Conservation (phyloP, 306 rosid species). For the Castanea crenata region DNA sequence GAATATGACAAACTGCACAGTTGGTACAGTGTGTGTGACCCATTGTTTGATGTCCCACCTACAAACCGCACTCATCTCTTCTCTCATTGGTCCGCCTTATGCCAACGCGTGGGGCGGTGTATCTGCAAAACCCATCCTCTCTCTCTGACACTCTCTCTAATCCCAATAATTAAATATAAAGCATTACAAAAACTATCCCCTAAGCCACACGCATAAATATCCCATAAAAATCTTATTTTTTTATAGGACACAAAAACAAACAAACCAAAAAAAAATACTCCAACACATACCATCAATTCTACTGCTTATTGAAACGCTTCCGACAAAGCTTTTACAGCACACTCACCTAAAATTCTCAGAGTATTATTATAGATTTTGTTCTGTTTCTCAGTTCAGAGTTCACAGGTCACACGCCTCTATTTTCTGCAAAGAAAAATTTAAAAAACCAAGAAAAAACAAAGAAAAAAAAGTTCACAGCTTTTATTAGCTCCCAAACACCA, state of each 20-base stretch:
- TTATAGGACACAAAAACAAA: too few species aligned
- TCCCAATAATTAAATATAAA: background rate
- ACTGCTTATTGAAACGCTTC: background rate
- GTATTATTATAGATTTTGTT: background rate
- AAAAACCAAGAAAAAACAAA: too few species aligned
- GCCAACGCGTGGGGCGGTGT: constrained; percentile 57
- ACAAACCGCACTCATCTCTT: constrained; percentile 43
- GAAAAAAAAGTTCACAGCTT: background rate
- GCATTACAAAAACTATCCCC: too few species aligned
- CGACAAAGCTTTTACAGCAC: constrained; percentile 35
- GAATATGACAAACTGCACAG: constrained; percentile 1
- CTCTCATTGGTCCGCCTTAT: constrained; percentile 46
- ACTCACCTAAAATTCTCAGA: constrained; percentile 9
- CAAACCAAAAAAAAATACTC: too few species aligned
- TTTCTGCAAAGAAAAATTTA: too few species aligned
- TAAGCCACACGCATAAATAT: background rate
- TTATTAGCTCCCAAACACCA: constrained; percentile 22
- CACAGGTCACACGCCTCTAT: too few species aligned
- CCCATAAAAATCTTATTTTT: background rate
- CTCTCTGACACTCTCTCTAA: background rate
- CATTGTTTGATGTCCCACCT: constrained; percentile 37
- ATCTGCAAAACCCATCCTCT: constrained; percentile 25
- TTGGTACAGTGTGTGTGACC: constrained; percentile 7
- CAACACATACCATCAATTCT: too few species aligned
- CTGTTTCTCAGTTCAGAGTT: background rate